phyloP scores from a whole-genome alignment of 2,329 filamentous ascomycete species.

The Alternaria infectoria region DNA sequence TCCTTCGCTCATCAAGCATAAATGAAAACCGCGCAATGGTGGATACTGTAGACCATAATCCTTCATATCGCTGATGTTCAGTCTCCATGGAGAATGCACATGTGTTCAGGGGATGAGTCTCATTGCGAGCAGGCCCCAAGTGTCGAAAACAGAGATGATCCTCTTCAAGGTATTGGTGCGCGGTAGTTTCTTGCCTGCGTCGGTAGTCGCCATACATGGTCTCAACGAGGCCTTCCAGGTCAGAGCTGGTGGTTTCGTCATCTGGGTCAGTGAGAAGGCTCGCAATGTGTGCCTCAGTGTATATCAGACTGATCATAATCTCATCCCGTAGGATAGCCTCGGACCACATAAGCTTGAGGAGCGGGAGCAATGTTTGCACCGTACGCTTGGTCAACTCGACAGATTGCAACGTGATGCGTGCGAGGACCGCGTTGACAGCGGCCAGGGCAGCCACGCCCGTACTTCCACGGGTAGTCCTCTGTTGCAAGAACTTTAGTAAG shows the following conservation, averaged over 20 bases:
- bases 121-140: constrained; percentile 45
- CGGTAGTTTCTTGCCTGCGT: constrained; percentile 64
- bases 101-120: constrained; percentile 37
- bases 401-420: constrained; percentile 71
- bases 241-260: constrained; percentile 36
- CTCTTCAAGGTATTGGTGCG: constrained; percentile 65
- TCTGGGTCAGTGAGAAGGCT: constrained; percentile 35
- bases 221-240: constrained; percentile 71
- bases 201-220: constrained; percentile 80
- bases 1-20: constrained; percentile 40
- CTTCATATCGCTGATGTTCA: constrained; percentile 36
- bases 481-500: constrained; percentile 67
- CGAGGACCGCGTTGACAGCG: constrained; percentile 74
- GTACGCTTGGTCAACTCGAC: constrained; percentile 66
- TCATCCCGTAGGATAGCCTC: constrained; percentile 68
- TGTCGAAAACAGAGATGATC: constrained; percentile 68
- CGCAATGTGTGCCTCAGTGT: constrained; percentile 56
- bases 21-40: constrained; percentile 49
- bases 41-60: constrained; percentile 47
- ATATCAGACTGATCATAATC: constrained; percentile 74
- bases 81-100: constrained; percentile 44
- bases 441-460: constrained; percentile 76
- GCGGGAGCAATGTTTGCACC: constrained; percentile 68
- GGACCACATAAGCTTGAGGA: constrained; percentile 79
- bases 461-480: constrained; percentile 68